Evolutionary conservation across 139 green algal genomes (phyloP), one percentile per base, ranked within the genome.

Genomic region (Chlorella sorokiniana): DNA sequence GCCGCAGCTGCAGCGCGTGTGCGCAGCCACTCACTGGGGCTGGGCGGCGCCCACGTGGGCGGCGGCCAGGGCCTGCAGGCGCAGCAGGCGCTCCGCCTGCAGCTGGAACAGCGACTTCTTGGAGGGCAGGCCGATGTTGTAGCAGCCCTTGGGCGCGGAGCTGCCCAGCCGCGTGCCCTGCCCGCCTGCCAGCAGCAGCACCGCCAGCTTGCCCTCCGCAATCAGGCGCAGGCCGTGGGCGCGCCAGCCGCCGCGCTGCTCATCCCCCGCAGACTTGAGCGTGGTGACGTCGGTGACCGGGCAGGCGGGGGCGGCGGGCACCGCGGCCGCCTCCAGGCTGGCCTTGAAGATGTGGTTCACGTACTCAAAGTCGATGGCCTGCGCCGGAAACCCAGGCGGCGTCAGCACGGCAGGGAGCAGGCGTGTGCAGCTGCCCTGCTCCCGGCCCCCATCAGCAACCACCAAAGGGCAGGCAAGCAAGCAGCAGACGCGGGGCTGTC

Each of bases 151-250:
- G 54, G 96, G 96, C 10, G 81, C 62, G 9, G 72, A 77, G 86
- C 87, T 96, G 41, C 96, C 96, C 69, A 99, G 86, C 5, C 96
- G 92, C 23, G 96, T 98, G 78, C 96, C 96, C 84, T 99, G 96
- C 6, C 95, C 93, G 37, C 96, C 96, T 14, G 96, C 94, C 73
- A 99, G 87, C 71, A 98, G 78, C 65, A 99, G 73, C 40, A 97
- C 90, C 0, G 83, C 96, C 31, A 93, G 81, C 74, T 94, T 93
- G 48, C 93, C 93, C 84, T 87, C 83, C 0, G 86, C 90, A 33
- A 92, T 88, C 42, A 92, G 67, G 44, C 59, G 41, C 42, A 93
- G 59, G 4, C 91, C 91, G 8, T 44, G 38, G 25, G 68, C 20
- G 0, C 79, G 64, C 87, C 89, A 95, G 22, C 35, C 65, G 20